phyloP scores from a whole-genome alignment of 1,284 basidiomycete genomes.

The Puccinia horiana region DNA sequence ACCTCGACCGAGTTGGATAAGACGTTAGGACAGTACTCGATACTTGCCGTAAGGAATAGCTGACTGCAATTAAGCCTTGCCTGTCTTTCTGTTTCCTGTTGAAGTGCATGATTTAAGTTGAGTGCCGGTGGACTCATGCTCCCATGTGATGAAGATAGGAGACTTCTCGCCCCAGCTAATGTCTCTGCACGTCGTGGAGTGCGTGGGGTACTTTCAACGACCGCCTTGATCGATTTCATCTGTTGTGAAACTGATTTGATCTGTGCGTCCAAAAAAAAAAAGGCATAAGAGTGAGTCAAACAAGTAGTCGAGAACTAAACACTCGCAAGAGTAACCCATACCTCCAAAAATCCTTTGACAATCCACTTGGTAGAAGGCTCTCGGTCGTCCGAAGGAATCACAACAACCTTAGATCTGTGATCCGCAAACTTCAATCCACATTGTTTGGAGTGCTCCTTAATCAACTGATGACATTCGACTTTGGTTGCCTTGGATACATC shows the following conservation, averaged over 20 bases:
- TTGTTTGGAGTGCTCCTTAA: conserved; percentile 22
- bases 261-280: background rate
- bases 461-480: conserved; percentile 23
- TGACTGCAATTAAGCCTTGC: conserved; percentile 13
- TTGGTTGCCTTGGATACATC: conserved; percentile 20
- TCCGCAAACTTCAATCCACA: conserved; percentile 17
- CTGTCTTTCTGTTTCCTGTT: conserved; percentile 29
- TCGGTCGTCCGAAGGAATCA: conserved; percentile 15
- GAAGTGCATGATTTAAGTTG: background rate
- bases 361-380: conserved; percentile 11
- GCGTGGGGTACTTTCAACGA: conserved; percentile 2
- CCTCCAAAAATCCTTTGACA: conserved; percentile 37
- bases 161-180: background rate
- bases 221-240: conserved; percentile 15
- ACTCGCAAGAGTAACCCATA: background rate
- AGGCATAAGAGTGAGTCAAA: background rate
- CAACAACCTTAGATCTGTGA: conserved; percentile 14
- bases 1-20: conserved; percentile 20
- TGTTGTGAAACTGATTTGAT: conserved; percentile 6
- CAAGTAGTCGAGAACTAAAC: too few relatives aligned
- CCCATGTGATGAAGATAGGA: conserved; percentile 7
- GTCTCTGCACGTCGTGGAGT: conserved; percentile 18
- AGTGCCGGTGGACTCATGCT: background rate
- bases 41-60: background rate
- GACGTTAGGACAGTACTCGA: background rate